Conservation (phyloP, 495 filamentous ascomycete species). For the Lineolata rhizophorae region DNA sequence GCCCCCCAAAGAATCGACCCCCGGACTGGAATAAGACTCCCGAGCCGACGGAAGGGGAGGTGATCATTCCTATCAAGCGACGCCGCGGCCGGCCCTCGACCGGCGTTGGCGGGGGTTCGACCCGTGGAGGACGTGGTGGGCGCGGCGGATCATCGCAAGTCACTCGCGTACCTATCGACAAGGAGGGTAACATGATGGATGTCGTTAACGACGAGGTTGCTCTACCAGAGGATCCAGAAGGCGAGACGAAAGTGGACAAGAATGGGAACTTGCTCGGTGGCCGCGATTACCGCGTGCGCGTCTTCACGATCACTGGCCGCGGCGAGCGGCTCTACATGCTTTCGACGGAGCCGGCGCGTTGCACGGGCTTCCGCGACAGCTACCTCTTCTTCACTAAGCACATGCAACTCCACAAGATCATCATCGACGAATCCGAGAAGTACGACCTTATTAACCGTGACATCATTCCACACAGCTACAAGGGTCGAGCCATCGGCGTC, state of each 20-base stretch:
- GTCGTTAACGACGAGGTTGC: conserved; percentile 83
- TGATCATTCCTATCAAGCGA: conserved; percentile 36
- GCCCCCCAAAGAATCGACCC: conserved; percentile 65
- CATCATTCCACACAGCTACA: conserved; percentile 93
- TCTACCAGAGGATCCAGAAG: conserved; percentile 67
- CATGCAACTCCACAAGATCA: conserved; percentile 84
- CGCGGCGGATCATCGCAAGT: conserved; percentile 55
- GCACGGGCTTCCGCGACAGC: conserved; percentile 88
- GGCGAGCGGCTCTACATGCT: conserved; percentile 90
- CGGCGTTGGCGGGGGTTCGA: no score
- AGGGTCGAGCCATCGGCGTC: conserved; percentile 90
- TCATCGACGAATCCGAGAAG: conserved; percentile 81
- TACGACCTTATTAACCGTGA: conserved; percentile 82
- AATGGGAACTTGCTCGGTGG: conserved; percentile 57
- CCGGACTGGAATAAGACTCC: conserved; percentile 44
- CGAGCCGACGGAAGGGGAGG: conserved; percentile 31
- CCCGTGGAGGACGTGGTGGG: conserved; percentile 30
- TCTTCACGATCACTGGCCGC: conserved; percentile 68
- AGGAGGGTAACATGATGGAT: conserved; percentile 81
- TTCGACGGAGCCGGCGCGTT: conserved; percentile 87
- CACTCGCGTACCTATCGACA: conserved; percentile 71
- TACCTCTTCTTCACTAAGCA: conserved; percentile 98
- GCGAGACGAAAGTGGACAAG: conserved; percentile 84
- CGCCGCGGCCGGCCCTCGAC: conserved; percentile 40
- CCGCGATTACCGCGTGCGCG: conserved; percentile 81